A percentile compares a stretch with the other conserved stretches of the same genome.
These are phyloP conservation scores for Phialocephala subalpina DNA, from an alignment of 2,329 filamentous ascomycete genomes.

Conservation along the genomic window DNA sequence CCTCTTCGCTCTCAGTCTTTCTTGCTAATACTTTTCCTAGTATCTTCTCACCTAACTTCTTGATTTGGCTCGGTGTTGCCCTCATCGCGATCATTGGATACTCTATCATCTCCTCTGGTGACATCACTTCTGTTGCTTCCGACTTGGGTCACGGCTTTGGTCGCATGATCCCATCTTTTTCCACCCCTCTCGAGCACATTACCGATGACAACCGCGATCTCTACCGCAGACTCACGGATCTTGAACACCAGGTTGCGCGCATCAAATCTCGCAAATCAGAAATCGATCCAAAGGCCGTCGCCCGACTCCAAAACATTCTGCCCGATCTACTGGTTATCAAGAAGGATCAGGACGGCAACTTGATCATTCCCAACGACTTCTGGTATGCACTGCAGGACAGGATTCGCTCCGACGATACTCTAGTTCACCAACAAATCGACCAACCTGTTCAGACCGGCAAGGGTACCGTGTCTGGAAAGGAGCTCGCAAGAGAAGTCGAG, in stretches of 20 bases:
- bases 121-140: conserved; percentile 18
- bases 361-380: conserved; percentile 66
- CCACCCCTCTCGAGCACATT: conserved; percentile 33
- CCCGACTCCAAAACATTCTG: conserved; percentile 55
- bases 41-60: not conserved
- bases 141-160: conserved; percentile 30
- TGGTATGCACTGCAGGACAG: conserved; percentile 69
- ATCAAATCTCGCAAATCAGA: conserved; percentile 21
- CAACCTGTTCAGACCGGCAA: conserved; percentile 32
- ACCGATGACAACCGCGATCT: conserved; percentile 34
- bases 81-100: not conserved
- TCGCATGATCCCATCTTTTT: conserved; percentile 36
- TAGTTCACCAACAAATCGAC: conserved; percentile 13
- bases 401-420: conserved; percentile 52
- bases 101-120: not conserved
- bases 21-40: not conserved
- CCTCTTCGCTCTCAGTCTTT: not conserved
- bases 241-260: conserved; percentile 36
- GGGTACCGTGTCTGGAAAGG: conserved; percentile 8
- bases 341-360: conserved; percentile 58
- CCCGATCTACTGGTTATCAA: conserved; percentile 66
- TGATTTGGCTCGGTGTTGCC: not conserved
- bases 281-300: conserved; percentile 45
- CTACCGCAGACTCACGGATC: conserved; percentile 30
- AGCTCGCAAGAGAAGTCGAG: conserved; percentile 25